Percentiles rank a stretch among this genome's conserved stretches.
Evolutionary conservation across 169 alveolate species (phyloP).

Genomic region (Cryptosporidium ryanae): DNA sequence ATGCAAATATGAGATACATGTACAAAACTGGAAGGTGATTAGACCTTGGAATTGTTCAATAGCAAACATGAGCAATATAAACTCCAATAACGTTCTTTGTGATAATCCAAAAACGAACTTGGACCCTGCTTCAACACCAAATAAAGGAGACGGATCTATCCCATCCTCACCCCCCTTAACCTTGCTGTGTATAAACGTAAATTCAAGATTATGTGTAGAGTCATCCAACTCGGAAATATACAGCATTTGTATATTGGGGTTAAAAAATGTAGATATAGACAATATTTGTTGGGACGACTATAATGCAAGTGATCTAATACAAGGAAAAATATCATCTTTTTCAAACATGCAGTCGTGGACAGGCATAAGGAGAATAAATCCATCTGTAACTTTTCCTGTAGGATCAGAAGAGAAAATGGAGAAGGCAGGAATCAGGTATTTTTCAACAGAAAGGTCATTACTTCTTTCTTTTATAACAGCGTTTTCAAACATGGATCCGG

Average conservation of each 20-base stretch:
- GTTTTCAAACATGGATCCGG: conserved; percentile 79
- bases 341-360: conserved; percentile 30
- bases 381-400: conserved; percentile 36
- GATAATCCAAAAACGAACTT: neutral
- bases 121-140: neutral
- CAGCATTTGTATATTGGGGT: conserved; percentile 29
- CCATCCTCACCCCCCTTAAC: conserved; percentile 21
- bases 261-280: conserved; percentile 47
- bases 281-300: conserved; percentile 44
- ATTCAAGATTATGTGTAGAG: conserved; percentile 29
- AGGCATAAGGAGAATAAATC: conserved; percentile 39
- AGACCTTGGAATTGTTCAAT: conserved; percentile 46
- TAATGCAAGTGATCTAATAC: conserved; percentile 10
- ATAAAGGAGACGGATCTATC: neutral
- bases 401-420: conserved; percentile 66
- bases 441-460: conserved; percentile 55
- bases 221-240: conserved; percentile 42
- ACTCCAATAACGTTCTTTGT: neutral
- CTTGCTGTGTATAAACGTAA: conserved; percentile 21
- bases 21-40: conserved; percentile 55
- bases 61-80: no score
- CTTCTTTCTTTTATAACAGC: conserved; percentile 29
- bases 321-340: neutral
- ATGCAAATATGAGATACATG: conserved; percentile 51
- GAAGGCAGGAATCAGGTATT: conserved; percentile 49